phyloP scores from a whole-genome alignment of 768 basidiomycete species.

The Boletales sp. region DNA sequence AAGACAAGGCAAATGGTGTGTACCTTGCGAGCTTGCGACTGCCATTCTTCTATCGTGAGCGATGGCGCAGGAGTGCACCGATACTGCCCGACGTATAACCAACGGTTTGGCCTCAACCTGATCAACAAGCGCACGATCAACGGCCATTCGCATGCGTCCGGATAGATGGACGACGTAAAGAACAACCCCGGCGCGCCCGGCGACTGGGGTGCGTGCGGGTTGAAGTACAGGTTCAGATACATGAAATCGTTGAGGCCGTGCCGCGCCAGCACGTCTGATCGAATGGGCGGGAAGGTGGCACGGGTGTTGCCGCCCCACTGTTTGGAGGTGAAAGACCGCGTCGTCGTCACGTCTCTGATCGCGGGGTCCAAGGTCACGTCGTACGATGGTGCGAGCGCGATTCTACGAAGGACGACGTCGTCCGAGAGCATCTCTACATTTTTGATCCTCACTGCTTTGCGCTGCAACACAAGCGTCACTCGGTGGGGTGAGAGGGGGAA shows the following conservation, averaged over 20 bases:
- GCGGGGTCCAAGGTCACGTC: conserved; percentile 12
- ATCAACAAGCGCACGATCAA: conserved; percentile 5
- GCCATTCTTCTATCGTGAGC: conserved; percentile 15
- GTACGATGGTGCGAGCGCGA: conserved; percentile 1
- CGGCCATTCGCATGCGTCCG: background rate
- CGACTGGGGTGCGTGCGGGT: conserved; percentile 14
- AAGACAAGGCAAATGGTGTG: no score
- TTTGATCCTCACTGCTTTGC: conserved; percentile 10
- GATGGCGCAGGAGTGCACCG: conserved; percentile 4
- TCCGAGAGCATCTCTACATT: conserved; percentile 20
- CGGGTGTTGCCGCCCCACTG: conserved; percentile 17
- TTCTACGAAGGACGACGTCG: conserved; percentile 15
- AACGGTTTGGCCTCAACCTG: conserved; percentile 9
- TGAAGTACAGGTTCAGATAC: conserved; percentile 15
- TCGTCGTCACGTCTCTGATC: conserved; percentile 16
- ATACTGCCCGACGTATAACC: conserved; percentile 21
- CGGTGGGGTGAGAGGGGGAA: no score
- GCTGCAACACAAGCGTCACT: background rate
- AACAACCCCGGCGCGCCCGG: conserved; percentile 16
- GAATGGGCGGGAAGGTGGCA: conserved; percentile 12
- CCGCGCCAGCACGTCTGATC: conserved; percentile 4
- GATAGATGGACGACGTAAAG: conserved; percentile 5
- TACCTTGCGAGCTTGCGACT: conserved; percentile 14
- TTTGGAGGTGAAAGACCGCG: conserved; percentile 12
- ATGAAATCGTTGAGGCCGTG: conserved; percentile 19